Conservation (phyloP, 768 basidiomycete species). For the Leccinum barrowsii region DNA sequence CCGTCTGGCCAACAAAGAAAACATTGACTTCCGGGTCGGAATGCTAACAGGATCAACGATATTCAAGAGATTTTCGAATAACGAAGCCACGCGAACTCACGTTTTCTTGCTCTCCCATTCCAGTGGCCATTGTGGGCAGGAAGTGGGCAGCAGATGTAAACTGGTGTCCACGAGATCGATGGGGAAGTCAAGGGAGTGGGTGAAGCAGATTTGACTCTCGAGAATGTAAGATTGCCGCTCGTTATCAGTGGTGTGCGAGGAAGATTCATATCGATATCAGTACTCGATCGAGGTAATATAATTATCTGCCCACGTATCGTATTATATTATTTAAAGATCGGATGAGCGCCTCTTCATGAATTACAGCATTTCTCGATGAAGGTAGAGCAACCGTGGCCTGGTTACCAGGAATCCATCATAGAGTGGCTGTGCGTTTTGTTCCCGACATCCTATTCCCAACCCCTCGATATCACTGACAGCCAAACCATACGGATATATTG, state of each 20-base stretch:
- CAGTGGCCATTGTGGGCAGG: not conserved
- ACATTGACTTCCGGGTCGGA: slow-evolving; percentile 10
- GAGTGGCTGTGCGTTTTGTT: slow-evolving; percentile 13
- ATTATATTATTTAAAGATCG: slow-evolving; percentile 3
- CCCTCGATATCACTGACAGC: not conserved
- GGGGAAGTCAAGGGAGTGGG: not conserved
- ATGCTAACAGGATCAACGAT: slow-evolving; percentile 3
- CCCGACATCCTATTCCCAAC: not conserved
- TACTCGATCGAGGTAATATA: not conserved
- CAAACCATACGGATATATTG: not conserved
- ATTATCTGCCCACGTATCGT: not conserved
- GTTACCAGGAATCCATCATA: no score
- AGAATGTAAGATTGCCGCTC: not conserved
- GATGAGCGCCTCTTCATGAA: not conserved
- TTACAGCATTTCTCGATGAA: not conserved
- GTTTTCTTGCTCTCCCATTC: slow-evolving; percentile 15
- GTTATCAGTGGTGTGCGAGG: slow-evolving; percentile 20
- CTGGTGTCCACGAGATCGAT: not conserved
- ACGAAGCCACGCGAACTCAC: slow-evolving; percentile 9
- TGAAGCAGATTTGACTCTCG: not conserved
- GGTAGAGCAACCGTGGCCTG: not conserved
- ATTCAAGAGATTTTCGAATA: slow-evolving; percentile 1
- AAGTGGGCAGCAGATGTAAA: not conserved
- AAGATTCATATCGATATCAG: slow-evolving; percentile 29
- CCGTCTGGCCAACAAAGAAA: slow-evolving; percentile 24